phyloP scores from a whole-genome alignment of 2,329 filamentous ascomycete species.

The Xylariales sp. region DNA sequence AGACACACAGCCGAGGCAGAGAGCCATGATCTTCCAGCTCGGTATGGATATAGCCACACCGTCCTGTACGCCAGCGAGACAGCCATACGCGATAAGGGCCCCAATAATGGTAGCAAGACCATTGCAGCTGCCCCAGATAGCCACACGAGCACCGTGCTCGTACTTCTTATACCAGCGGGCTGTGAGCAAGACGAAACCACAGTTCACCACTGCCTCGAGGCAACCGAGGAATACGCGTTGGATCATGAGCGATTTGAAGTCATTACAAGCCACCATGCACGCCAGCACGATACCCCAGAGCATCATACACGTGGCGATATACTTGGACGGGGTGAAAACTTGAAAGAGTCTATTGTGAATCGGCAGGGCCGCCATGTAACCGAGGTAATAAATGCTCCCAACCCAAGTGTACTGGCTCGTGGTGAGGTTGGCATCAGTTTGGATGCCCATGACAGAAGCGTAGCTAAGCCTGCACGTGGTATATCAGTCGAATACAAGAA shows the following conservation, averaged over 20 bases:
- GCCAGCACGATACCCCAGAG: constrained; percentile 9
- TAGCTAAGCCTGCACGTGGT: neutral
- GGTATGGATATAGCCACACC: constrained; percentile 20
- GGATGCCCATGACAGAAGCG: constrained; percentile 20
- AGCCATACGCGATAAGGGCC: constrained; percentile 21
- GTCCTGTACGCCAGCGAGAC: constrained; percentile 3
- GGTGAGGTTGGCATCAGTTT: constrained; percentile 43
- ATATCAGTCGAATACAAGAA: no score
- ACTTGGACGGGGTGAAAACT: constrained; percentile 19
- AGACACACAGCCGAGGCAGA: constrained; percentile 24
- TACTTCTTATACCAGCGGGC: constrained; percentile 4
- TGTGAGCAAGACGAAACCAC: constrained; percentile 11
- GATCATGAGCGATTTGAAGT: no score
- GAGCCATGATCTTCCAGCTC: constrained; percentile 26
- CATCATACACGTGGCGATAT: constrained; percentile 17
- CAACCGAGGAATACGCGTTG: constrained; percentile 11
- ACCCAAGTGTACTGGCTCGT: constrained; percentile 5
- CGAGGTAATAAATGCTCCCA: constrained; percentile 20
- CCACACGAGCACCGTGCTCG: constrained; percentile 4
- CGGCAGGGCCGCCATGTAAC: constrained; percentile 18
- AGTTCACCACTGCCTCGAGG: constrained; percentile 10
- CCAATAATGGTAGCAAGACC: constrained; percentile 21
- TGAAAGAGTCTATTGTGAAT: constrained; percentile 20
- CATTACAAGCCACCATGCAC: no score
- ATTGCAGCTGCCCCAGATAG: constrained; percentile 1